Percentiles rank a stretch among this genome's conserved stretches.
phyloP scores from a whole-genome alignment of 257 asterid genomes.

The Nicotiana knightiana region DNA sequence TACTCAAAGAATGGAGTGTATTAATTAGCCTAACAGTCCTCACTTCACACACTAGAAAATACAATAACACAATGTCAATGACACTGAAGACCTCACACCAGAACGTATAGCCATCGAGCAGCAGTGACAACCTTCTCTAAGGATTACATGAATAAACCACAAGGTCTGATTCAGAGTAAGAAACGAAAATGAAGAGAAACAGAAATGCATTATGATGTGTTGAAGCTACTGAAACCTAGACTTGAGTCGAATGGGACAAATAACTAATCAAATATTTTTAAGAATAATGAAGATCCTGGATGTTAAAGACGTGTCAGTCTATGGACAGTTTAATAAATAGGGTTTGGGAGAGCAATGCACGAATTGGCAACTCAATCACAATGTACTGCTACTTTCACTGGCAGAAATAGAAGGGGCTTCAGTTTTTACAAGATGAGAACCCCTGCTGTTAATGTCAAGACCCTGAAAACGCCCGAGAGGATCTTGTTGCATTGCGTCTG shows the following conservation, averaged over 20 bases:
- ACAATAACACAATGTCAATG: neutral
- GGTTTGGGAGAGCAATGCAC: constrained; percentile 11
- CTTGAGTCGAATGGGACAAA: constrained; percentile 12
- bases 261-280: constrained; percentile 30
- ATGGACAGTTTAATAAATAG: constrained; percentile 52
- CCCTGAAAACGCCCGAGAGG: constrained; percentile 59
- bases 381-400: constrained; percentile 60
- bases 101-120: neutral
- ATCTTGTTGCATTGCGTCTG: constrained; percentile 43
- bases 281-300: constrained; percentile 31
- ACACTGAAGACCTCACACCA: neutral
- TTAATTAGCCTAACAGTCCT: neutral
- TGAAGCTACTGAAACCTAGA: constrained; percentile 23
- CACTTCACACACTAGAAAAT: neutral
- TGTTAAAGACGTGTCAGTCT: constrained; percentile 48
- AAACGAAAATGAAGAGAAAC: neutral
- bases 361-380: constrained; percentile 31
- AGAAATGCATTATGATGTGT: constrained; percentile 5
- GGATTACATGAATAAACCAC: neutral
- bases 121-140: neutral
- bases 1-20: neutral
- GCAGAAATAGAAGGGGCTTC: constrained; percentile 67
- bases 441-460: constrained; percentile 38
- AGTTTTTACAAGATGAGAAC: constrained; percentile 45
- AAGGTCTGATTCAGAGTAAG: neutral